These are phyloP conservation scores for Paramyrothecium sp. DNA, from an alignment of 2,329 filamentous ascomycete species.

Conservation along the genomic window DNA sequence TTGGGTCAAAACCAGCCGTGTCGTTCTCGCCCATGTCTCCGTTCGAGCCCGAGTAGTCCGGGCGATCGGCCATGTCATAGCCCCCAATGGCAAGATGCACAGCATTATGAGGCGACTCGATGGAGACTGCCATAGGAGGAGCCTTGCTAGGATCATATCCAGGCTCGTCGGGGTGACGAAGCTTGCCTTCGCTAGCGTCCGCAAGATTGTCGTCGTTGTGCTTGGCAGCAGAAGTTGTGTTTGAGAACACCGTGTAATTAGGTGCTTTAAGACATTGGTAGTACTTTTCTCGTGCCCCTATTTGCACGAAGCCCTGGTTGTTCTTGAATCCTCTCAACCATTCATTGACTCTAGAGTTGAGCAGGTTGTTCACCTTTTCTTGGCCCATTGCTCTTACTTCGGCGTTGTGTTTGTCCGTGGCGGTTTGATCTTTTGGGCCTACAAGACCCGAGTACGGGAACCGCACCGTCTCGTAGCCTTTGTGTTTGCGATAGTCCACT, in stretches of 20 bases:
- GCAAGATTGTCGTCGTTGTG: slow-evolving; percentile 14
- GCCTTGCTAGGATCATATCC: neutral
- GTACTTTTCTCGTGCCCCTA: neutral
- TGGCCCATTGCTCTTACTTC: neutral
- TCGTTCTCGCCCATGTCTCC: slow-evolving; percentile 32
- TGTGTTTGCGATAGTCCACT: slow-evolving; percentile 14
- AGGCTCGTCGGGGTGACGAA: neutral
- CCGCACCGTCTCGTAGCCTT: slow-evolving; percentile 17
- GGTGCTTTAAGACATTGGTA: slow-evolving; percentile 21
- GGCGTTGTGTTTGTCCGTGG: slow-evolving; percentile 1
- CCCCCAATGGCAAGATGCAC: slow-evolving; percentile 26
- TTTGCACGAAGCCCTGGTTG: neutral
- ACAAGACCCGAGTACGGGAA: slow-evolving; percentile 23
- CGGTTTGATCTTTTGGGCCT: slow-evolving; percentile 1
- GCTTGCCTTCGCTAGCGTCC: neutral
- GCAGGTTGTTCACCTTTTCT: neutral
- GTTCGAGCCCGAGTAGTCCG: slow-evolving; percentile 14
- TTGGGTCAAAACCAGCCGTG: slow-evolving; percentile 29
- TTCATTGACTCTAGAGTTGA: neutral
- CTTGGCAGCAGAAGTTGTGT: slow-evolving; percentile 18
- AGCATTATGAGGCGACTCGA: slow-evolving; percentile 23
- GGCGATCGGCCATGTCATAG: slow-evolving; percentile 7
- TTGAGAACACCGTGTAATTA: slow-evolving; percentile 31
- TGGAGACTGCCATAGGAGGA: slow-evolving; percentile 10
- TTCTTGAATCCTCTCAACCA: neutral